Conservation (phyloP, 73 alveolate genomes). For the Tetrahymena borealis region DNA sequence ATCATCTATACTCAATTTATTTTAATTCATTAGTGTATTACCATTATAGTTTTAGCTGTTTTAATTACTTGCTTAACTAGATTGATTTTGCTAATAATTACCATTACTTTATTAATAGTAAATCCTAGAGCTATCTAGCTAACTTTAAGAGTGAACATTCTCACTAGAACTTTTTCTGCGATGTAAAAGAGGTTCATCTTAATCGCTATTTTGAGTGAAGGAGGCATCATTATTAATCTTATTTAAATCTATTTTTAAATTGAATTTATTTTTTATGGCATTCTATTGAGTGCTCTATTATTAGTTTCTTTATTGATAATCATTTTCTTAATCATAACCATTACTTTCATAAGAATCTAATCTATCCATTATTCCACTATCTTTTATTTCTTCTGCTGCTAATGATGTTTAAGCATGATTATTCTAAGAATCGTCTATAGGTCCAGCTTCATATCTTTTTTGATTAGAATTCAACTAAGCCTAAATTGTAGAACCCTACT, state of each 20-base stretch:
- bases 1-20: background rate
- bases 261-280: background rate
- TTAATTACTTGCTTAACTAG: background rate
- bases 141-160: background rate
- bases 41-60: background rate
- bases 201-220: background rate
- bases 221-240: background rate
- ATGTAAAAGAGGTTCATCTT: background rate
- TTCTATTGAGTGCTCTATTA: background rate
- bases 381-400: background rate
- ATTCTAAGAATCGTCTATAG: background rate
- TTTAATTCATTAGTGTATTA: background rate
- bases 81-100: background rate
- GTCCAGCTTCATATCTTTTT: background rate
- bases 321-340: background rate
- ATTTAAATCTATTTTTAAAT: background rate
- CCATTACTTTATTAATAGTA: background rate
- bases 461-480: background rate
- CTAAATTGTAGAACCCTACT: background rate
- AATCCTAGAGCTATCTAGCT: background rate
- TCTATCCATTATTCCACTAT: background rate
- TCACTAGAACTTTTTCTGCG: background rate
- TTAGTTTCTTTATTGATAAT: background rate
- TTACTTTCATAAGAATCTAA: background rate
- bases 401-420: background rate